Evolutionary conservation across 2,329 filamentous ascomycete species (phyloP), one percentile per base, ranked within the genome.

Genomic region (Cercospora berteroae): DNA sequence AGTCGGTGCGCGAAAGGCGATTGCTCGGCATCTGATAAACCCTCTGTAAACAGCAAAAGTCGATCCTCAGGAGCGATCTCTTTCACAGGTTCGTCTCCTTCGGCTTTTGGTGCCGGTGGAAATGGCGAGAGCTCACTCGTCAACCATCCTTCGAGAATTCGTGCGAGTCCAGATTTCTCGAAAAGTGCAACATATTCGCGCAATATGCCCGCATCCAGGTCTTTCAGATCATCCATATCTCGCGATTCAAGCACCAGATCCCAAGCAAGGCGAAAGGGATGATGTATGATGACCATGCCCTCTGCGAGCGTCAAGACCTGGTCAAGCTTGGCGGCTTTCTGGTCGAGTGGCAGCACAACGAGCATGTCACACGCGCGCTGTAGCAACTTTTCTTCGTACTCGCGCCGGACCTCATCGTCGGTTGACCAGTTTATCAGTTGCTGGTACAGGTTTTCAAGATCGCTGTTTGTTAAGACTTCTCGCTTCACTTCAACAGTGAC

Each of bases 261-360:
- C 96, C 96, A 99, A 0, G 95, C 95, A 16, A 96, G 84, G 70
- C 90, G 88, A 80, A 90, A 97, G 0, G 93, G 92, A 73, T 98
- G 93, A 74, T 94, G 94, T 77, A 99, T 95, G 67, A 97, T 91
- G 68, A 99, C 94, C 91, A 99, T 97, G 69, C 94, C 95, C 70
- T 89, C 88, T 0, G 94, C 93, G 62, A 95, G 82, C 67, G 90
- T 89, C 74, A 90, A 80, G 0, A 97, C 90, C 70, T 90, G 89
- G 39, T 88, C 82, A 27, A 91, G 86, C 78, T 96, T 93, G 18
- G 83, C 79, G 0, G 81, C 76, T 79, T 98, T 98, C 66, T 88
- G 82, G 3, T 89, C 88, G 1, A 84, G 68, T 2, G 89, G 87
- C 16, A 92, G 83, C 29, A 91, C 89, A 8, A 90, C 79, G 1